Percentiles rank a stretch among this genome's conserved stretches.
Evolutionary conservation across 2,329 filamentous ascomycete species (phyloP).

Genomic region (Aspergillus costaricaensis): DNA sequence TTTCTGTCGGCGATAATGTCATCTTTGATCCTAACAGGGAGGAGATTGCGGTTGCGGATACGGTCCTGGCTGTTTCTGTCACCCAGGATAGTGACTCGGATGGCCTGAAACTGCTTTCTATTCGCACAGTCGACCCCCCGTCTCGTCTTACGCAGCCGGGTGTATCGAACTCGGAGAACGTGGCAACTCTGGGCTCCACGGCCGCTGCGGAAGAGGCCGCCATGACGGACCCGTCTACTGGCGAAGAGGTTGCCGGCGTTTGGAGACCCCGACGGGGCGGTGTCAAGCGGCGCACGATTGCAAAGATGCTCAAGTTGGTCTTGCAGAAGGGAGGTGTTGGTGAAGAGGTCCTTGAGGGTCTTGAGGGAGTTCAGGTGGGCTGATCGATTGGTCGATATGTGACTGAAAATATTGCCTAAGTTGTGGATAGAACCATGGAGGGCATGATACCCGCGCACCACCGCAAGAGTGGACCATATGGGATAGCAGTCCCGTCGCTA

Average conservation of each 20-base stretch:
- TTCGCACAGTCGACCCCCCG: constrained; percentile 73
- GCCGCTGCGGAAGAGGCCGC: constrained; percentile 45
- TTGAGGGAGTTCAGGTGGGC: constrained; percentile 68
- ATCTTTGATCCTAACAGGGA: constrained; percentile 92
- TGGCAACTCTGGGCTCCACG: constrained; percentile 50
- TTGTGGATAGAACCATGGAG: neutral
- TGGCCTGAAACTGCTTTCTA: constrained; percentile 64
- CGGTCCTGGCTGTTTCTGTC: constrained; percentile 81
- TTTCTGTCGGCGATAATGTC: constrained; percentile 81
- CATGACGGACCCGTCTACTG: constrained; percentile 51
- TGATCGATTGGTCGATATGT: constrained; percentile 33
- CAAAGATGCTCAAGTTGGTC: constrained; percentile 73
- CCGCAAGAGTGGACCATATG: too few species aligned
- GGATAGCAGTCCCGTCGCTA: too few species aligned
- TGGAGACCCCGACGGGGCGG: constrained; percentile 87
- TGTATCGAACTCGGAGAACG: constrained; percentile 65
- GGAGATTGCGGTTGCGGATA: constrained; percentile 90
- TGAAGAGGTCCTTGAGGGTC: constrained; percentile 78
- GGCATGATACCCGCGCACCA: too few species aligned
- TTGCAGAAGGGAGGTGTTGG: constrained; percentile 77
- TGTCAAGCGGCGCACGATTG: constrained; percentile 71
- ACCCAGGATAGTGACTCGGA: constrained; percentile 44
- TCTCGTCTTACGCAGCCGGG: constrained; percentile 72
- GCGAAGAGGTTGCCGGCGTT: constrained; percentile 66
- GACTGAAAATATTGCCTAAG: neutral